phyloP scores from a whole-genome alignment of 2,329 filamentous ascomycete genomes.

The Talaromyces verruculosus region DNA sequence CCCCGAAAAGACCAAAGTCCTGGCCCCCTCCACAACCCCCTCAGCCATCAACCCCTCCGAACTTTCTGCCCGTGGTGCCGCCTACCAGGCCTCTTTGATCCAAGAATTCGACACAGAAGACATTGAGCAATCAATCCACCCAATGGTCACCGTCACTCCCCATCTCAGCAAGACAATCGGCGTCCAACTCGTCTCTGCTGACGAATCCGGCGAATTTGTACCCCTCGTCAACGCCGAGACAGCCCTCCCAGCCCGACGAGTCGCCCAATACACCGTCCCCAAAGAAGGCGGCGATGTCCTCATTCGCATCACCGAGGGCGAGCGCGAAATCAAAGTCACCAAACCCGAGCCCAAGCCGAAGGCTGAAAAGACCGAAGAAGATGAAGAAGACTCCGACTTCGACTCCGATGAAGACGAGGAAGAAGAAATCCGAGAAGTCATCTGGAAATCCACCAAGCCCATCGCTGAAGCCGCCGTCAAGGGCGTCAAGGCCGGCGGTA shows the following conservation, averaged over 20 bases:
- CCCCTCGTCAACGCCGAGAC: conserved; percentile 83
- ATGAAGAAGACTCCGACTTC: conserved; percentile 60
- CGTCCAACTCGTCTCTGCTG: conserved; percentile 63
- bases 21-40: conserved; percentile 76
- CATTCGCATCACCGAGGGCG: conserved; percentile 83
- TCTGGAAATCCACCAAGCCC: conserved; percentile 82
- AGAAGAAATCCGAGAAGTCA: conserved; percentile 81
- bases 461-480: conserved; percentile 84
- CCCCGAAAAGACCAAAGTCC: conserved; percentile 72
- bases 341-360: conserved; percentile 79
- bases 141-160: conserved; percentile 88
- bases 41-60: conserved; percentile 91
- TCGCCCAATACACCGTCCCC: conserved; percentile 72
- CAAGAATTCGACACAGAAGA: conserved; percentile 91
- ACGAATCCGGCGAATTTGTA: conserved; percentile 63
- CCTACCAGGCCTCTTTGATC: conserved; percentile 91
- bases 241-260: conserved; percentile 82
- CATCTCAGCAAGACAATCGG: conserved; percentile 88
- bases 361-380: conserved; percentile 58
- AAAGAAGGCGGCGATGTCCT: conserved; percentile 84
- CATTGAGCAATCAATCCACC: conserved; percentile 93
- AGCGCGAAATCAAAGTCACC: conserved; percentile 87
- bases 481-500: conserved; percentile 80
- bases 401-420: conserved; percentile 63
- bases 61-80: conserved; percentile 82